phyloP scores from a whole-genome alignment of 495 filamentous ascomycete species.

The Collariella sp. region DNA sequence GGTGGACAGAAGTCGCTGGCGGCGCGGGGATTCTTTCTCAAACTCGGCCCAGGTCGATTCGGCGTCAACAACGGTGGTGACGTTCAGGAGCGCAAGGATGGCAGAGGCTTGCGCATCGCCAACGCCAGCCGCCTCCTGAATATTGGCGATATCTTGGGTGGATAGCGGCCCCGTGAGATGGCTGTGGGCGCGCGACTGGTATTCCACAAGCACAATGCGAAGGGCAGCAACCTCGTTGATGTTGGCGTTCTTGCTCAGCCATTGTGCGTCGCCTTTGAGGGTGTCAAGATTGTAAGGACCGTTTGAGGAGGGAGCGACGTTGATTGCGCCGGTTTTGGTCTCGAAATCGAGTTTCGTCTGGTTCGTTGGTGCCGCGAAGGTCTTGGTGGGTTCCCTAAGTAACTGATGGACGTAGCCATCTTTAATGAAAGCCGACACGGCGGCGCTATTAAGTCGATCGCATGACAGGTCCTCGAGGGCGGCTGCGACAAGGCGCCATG shows the following conservation, averaged over 20 bases:
- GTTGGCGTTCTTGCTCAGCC: conserved; percentile 66
- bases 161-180: conserved; percentile 59
- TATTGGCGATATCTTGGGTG: conserved; percentile 56
- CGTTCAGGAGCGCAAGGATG: conserved; percentile 38
- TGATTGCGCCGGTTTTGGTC: conserved; percentile 83
- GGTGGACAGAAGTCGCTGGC: conserved; percentile 52
- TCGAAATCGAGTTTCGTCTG: conserved; percentile 66
- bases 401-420: conserved; percentile 57
- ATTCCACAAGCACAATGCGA: conserved; percentile 72
- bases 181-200: conserved; percentile 59
- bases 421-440: conserved; percentile 55
- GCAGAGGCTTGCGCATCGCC: conserved; percentile 44
- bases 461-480: conserved; percentile 49
- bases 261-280: conserved; percentile 77
- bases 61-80: conserved; percentile 35
- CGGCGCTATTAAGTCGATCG: conserved; percentile 39
- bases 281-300: conserved; percentile 64
- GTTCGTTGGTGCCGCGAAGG: conserved; percentile 50
- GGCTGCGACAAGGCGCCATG: conserved; percentile 67
- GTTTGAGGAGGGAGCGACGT: conserved; percentile 62
- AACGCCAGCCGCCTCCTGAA: conserved; percentile 56
- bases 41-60: conserved; percentile 47
- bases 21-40: conserved; percentile 47
- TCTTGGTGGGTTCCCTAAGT: conserved; percentile 54
- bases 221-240: conserved; percentile 80